Evolutionary conservation across 2,329 filamentous ascomycete species (phyloP).

Genomic region (Exophiala bonariae): DNA sequence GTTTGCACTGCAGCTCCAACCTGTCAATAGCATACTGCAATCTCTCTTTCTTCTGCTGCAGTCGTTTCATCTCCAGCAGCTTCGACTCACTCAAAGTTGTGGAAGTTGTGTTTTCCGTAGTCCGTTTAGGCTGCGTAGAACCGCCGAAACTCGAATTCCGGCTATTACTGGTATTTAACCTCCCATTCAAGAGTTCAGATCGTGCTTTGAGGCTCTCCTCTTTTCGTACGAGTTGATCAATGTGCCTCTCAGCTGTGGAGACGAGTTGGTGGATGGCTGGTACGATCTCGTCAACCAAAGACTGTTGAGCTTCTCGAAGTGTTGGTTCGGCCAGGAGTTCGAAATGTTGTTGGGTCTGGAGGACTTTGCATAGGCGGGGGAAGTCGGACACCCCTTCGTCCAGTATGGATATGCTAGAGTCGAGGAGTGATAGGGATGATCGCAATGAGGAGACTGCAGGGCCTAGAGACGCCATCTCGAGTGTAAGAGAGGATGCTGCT

Average conservation of each 20-base stretch:
- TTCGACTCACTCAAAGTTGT: conserved; percentile 38
- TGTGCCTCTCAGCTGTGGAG: conserved; percentile 76
- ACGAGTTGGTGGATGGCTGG: conserved; percentile 80
- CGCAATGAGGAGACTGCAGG: conserved; percentile 62
- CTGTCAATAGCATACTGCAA: conserved; percentile 84
- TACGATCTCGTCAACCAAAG: conserved; percentile 84
- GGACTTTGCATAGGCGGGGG: conserved; percentile 61
- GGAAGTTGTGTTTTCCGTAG: conserved; percentile 20
- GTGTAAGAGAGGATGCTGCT: too few relatives aligned
- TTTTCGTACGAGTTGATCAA: conserved; percentile 78
- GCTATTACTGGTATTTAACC: conserved; percentile 48
- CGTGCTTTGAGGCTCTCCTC: conserved; percentile 82
- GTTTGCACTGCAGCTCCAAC: conserved; percentile 80
- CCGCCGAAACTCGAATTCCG: conserved; percentile 25
- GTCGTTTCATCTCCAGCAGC: conserved; percentile 63
- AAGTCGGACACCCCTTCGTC: conserved; percentile 64
- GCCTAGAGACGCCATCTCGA: conserved; percentile 46
- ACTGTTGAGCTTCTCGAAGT: conserved; percentile 76
- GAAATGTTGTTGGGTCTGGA: conserved; percentile 77
- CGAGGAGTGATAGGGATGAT: conserved; percentile 61
- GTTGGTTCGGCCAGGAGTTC: conserved; percentile 86
- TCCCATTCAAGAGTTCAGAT: conserved; percentile 78
- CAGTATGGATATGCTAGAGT: conserved; percentile 63
- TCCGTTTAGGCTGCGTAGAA: conserved; percentile 16
- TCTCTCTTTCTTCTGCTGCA: conserved; percentile 79